Conservation (phyloP, 345 rosid genomes). For the Pistacia integerrima region DNA sequence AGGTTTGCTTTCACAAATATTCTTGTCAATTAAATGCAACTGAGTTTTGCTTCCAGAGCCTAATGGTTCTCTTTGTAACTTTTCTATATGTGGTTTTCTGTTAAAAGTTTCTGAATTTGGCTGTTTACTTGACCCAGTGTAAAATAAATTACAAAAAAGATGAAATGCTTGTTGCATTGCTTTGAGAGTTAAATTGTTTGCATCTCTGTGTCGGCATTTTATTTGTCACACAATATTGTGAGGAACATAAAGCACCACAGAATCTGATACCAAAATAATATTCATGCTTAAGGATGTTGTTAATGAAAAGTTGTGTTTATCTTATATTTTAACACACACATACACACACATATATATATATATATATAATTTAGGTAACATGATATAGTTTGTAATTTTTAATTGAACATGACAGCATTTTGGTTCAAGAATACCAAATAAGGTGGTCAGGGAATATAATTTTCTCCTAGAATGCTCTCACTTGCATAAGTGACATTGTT, state of each 20-base stretch:
- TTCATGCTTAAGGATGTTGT: not conserved
- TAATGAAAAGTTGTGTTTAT: not conserved
- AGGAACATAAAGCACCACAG: not conserved
- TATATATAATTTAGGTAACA: not conserved
- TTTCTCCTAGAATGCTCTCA: not conserved
- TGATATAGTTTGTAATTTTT: not conserved
- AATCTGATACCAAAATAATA: not conserved
- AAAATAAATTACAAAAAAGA: not conserved
- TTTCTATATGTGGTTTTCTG: not conserved
- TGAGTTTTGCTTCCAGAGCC: constrained; percentile 14
- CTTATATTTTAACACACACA: too few relatives aligned
- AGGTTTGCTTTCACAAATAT: constrained; percentile 47
- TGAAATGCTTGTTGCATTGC: not conserved
- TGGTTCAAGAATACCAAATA: not conserved
- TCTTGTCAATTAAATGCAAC: not conserved
- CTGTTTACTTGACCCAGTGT: not conserved
- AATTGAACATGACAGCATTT: not conserved
- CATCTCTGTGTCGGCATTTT: not conserved
- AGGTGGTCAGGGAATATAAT: not conserved
- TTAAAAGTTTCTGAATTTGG: not conserved
- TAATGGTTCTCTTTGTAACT: not conserved
- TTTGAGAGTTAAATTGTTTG: not conserved
- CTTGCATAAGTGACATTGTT: not conserved
- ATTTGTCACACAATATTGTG: not conserved
- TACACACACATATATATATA: not conserved